A percentile compares a stretch with the other conserved stretches of the same genome.
Evolutionary conservation across 306 rosid genomes (phyloP).

Genomic region (Potentilla sterilis): DNA sequence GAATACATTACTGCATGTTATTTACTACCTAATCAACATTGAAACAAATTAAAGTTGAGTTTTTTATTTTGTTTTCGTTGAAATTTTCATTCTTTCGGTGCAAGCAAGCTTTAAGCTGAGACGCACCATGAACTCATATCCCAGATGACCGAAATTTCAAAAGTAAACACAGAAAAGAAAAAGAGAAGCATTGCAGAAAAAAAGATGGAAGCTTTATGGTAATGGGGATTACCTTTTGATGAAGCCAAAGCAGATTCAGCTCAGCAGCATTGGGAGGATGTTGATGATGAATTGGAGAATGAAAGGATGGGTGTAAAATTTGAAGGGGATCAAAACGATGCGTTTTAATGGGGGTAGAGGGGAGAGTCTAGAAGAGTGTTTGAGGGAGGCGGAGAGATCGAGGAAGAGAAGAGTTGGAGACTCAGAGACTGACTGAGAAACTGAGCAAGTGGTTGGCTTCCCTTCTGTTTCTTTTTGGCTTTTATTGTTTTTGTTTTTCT

Average conservation of each 20-base stretch:
- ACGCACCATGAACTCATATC: background rate
- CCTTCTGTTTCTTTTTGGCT: background rate
- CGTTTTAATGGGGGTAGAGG: conserved; percentile 7
- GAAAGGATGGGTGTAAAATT: background rate
- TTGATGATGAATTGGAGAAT: background rate
- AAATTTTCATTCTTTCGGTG: background rate
- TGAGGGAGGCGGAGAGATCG: conserved; percentile 32
- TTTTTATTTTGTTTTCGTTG: background rate
- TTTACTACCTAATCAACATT: background rate
- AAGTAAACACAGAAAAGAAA: background rate
- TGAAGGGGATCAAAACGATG: conserved; percentile 16
- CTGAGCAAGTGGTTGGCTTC: background rate
- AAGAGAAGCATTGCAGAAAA: background rate
- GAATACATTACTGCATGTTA: background rate
- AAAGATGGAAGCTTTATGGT: background rate
- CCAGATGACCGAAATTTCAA: background rate
- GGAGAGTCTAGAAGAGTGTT: background rate
- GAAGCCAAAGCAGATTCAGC: conserved; percentile 16
- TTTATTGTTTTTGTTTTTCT: background rate
- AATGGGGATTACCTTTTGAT: conserved; percentile 13
- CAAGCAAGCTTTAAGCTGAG: background rate
- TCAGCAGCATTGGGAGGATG: conserved; percentile 13
- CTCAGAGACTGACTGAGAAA: conserved; percentile 29
- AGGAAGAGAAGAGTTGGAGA: conserved; percentile 32
- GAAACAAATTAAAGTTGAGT: background rate